Evolutionary conservation across 2,329 filamentous ascomycete species (phyloP).

Genomic region (Fusarium sp.): DNA sequence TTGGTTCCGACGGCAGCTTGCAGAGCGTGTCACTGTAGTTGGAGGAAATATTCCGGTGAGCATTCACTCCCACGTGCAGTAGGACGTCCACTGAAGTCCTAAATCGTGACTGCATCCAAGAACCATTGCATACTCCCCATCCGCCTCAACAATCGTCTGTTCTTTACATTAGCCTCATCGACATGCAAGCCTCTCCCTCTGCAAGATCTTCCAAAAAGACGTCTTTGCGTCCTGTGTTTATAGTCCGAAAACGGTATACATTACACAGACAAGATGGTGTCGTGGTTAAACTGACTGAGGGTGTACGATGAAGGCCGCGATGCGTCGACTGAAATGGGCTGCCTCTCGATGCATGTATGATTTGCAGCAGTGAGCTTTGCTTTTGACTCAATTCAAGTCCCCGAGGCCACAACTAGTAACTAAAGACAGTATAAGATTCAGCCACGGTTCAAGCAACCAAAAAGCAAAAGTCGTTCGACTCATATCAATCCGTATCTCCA

Average conservation of each 20-base stretch:
- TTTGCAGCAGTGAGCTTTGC: neutral
- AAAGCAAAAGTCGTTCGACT: neutral
- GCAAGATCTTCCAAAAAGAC: neutral
- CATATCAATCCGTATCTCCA: neutral
- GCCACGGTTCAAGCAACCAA: neutral
- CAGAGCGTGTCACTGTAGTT: neutral
- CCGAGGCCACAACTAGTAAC: accelerated
- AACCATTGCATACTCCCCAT: neutral
- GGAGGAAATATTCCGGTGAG: neutral
- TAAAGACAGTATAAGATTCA: neutral
- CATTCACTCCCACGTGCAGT: neutral
- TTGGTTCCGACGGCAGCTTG: accelerated
- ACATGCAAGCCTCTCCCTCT: neutral
- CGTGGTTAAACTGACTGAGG: slow-evolving; percentile 3
- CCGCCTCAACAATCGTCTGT: neutral
- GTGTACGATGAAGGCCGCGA: neutral
- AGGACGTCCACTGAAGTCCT: neutral
- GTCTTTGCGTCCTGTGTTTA: accelerated
- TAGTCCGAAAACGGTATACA: neutral
- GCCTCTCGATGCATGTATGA: neutral
- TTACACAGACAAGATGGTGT: slow-evolving; percentile 1
- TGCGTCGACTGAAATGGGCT: neutral
- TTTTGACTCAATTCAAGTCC: neutral
- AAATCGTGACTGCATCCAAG: neutral
- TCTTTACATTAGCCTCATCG: neutral